Evolutionary conservation across 805 yeast species (phyloP), one percentile per base, ranked within the genome.

Genomic region (Kodamaea neixiangensis): DNA sequence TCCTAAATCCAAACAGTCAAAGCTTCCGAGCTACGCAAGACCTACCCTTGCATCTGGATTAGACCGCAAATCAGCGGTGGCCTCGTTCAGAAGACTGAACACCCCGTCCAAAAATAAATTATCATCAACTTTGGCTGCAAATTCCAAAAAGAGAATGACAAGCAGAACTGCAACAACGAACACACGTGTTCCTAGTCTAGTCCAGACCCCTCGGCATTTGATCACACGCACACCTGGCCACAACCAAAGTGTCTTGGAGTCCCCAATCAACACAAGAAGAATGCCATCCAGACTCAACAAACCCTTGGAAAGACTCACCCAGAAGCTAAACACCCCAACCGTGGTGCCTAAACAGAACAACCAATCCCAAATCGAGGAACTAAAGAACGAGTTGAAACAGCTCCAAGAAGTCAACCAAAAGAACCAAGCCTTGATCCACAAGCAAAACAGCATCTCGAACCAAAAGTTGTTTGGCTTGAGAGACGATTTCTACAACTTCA

Each of bases 41-140:
- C 72, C 75, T 4, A 70, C 75, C 0, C 50, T 54, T 5, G 52
- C 69, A 2, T 71, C 72, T 3, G 41, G 41, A 15, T 15, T 19
- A 15, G 19, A 17, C 13, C 21, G 41, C 11, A 15, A 10, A 38
- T 19, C 41, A 15, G 3, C 19, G 5, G 38, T 34, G 9, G 15
- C 38, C 41, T 37, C 45, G 14, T 13, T 42, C n/a, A 44, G 47
- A 33, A 31, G 47, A 14, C 15, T 37, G 7, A 47, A 50, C 29
- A 49, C 54, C 20, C 56, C 56, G 5, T 40, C 56, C 14, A 53
- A 46, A 22, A 29, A 48, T 25, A 54, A 50, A 44, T 37, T 37
- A 13, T 17, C 41, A 14, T 14, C 47, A 34, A 49, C 48, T 10
- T 29, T 33, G 46, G 15, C 46, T 14, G 11, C 46, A n/a, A 18